Conservation (phyloP, 2,329 filamentous ascomycete species). For the Phymatotrichopsis omnivora region DNA sequence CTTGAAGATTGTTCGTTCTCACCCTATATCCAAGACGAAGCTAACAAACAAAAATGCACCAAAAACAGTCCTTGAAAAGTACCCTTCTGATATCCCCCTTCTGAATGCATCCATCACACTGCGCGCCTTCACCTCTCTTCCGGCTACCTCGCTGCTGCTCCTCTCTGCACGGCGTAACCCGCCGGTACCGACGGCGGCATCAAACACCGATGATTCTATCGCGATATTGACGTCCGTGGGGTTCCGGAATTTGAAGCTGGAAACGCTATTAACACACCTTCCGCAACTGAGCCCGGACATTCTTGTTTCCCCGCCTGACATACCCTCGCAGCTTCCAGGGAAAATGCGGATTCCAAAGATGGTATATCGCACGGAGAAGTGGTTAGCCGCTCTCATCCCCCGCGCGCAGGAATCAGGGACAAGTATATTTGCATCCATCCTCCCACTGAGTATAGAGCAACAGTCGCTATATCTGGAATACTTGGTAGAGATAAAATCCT, state of each 20-base stretch:
- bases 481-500: conserved; percentile 52
- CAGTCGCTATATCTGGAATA: conserved; percentile 73
- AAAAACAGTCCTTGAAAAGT: conserved; percentile 51
- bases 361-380: conserved; percentile 73
- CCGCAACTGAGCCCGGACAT: conserved; percentile 67
- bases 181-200: conserved; percentile 56
- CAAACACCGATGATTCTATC: conserved; percentile 61
- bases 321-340: conserved; percentile 50
- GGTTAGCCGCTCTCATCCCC: conserved; percentile 60
- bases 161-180: conserved; percentile 70
- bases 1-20: conserved; percentile 66
- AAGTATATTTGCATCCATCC: conserved; percentile 53
- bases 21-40: background rate
- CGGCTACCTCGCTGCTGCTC: conserved; percentile 55
- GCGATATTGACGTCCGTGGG: conserved; percentile 79
- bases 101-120: conserved; percentile 51
- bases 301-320: conserved; percentile 66
- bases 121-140: conserved; percentile 65
- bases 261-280: conserved; percentile 43
- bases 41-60: conserved; percentile 17
- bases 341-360: conserved; percentile 71
- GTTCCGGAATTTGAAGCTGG: conserved; percentile 59
- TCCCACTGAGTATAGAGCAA: conserved; percentile 62
- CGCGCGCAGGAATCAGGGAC: conserved; percentile 36
- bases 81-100: conserved; percentile 43